Evolutionary conservation across 805 yeast species (phyloP).

Genomic region (Candida parachauliodes): DNA sequence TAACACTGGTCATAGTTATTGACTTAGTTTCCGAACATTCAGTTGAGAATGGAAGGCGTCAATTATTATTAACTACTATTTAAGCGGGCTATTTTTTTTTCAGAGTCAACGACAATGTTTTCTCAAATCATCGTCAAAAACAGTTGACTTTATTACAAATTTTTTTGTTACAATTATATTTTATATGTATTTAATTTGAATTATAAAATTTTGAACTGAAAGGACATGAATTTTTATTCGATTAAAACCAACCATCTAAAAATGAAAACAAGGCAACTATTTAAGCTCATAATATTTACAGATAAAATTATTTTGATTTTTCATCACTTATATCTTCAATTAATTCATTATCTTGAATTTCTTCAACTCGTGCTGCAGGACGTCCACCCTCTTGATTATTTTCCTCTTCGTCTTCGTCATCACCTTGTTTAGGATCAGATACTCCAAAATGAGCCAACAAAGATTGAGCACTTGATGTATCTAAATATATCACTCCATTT

Average conservation of each 20-base stretch:
- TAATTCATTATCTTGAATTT: conserved; percentile 17
- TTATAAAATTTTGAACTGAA: neutral
- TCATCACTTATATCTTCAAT: conserved; percentile 5
- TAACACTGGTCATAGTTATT: too few relatives aligned
- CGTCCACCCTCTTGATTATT: conserved; percentile 24
- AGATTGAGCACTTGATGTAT: conserved; percentile 60
- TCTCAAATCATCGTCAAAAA: too few relatives aligned
- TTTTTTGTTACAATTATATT: neutral
- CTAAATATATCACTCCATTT: conserved; percentile 63
- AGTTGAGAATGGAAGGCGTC: too few relatives aligned
- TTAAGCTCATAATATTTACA: neutral
- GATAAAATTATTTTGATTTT: neutral
- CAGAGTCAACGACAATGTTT: too few relatives aligned
- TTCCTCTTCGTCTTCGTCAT: conserved; percentile 28
- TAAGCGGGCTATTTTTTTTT: too few relatives aligned
- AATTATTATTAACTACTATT: too few relatives aligned
- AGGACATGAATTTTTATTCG: neutral
- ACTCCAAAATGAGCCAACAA: conserved; percentile 51
- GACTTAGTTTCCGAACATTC: too few relatives aligned
- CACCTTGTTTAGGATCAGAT: conserved; percentile 26
- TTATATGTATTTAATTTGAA: neutral
- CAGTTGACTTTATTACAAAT: too few relatives aligned
- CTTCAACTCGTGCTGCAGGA: conserved; percentile 10
- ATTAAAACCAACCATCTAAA: conserved; percentile 6
- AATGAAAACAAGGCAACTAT: neutral